Conservation (phyloP, 108 stramenopile genomes). For the Nitzschia sp. region DNA sequence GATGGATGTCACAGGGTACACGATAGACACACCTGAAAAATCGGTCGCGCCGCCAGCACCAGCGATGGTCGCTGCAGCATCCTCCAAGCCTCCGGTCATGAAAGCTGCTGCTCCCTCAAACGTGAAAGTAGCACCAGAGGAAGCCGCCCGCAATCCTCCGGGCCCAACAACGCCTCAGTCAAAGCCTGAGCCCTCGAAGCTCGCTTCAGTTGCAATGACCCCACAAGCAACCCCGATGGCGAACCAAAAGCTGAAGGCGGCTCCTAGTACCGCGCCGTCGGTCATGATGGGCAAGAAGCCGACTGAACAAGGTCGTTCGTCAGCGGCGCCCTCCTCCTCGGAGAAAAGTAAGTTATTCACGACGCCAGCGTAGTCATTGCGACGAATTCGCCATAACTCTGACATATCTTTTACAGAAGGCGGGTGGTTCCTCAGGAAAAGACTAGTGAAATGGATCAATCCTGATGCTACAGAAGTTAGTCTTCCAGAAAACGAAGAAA, state of each 20-base stretch:
- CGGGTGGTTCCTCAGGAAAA: constrained; percentile 28
- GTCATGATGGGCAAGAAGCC: constrained; percentile 28
- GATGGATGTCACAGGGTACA: constrained; percentile 38
- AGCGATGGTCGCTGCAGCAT: background rate
- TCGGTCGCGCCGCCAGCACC: background rate
- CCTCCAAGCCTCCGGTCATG: background rate
- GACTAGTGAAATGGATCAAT: constrained; percentile 71
- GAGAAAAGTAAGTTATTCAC: constrained; percentile 11
- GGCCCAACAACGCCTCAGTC: background rate
- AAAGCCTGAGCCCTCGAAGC: background rate
- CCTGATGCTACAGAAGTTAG: constrained; percentile 74
- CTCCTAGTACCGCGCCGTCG: constrained; percentile 37
- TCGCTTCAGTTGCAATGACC: background rate
- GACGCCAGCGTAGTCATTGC: too few species aligned
- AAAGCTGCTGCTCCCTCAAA: background rate
- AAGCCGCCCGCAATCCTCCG: background rate
- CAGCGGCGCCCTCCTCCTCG: constrained; percentile 28
- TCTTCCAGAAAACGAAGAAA: constrained; percentile 64
- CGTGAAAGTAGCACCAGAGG: background rate
- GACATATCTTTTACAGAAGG: constrained; percentile 10
- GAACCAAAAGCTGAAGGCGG: constrained; percentile 19
- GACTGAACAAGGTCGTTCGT: background rate
- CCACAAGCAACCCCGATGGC: background rate
- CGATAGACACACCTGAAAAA: constrained; percentile 18
- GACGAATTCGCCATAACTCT: too few species aligned